These are phyloP conservation scores for Aspergillus intermedius DNA, from an alignment of 2,329 filamentous ascomycete species.

Conservation along the genomic window DNA sequence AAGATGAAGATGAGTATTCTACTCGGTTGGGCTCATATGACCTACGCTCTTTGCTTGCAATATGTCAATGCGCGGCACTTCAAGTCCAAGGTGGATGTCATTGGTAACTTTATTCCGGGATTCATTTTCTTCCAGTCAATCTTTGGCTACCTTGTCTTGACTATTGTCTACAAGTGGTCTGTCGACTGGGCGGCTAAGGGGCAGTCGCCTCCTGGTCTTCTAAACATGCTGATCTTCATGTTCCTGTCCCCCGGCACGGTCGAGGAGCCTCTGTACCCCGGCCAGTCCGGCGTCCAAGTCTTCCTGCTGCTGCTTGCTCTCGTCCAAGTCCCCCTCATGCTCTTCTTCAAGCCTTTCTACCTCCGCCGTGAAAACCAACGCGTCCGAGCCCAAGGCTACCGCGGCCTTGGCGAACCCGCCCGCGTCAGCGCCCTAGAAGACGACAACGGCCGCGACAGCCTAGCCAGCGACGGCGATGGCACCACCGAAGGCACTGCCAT, in stretches of 20 bases:
- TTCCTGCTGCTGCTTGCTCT: slow-evolving; percentile 75
- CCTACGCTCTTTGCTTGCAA: slow-evolving; percentile 88
- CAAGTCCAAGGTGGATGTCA: slow-evolving; percentile 90
- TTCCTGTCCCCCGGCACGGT: slow-evolving; percentile 79
- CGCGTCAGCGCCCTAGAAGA: slow-evolving; percentile 85
- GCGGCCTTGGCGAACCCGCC: slow-evolving; percentile 82
- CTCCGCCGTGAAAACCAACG: slow-evolving; percentile 90
- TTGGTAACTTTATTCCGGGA: slow-evolving; percentile 92
- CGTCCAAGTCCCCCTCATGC: slow-evolving; percentile 77
- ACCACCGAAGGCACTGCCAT: slow-evolving; percentile 77
- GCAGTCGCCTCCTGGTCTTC: slow-evolving; percentile 69
- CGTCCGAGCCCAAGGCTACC: slow-evolving; percentile 80
- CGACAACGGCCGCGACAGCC: slow-evolving; percentile 63
- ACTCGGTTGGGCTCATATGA: slow-evolving; percentile 97
- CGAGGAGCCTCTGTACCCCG: slow-evolving; percentile 64
- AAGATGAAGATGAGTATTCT: slow-evolving; percentile 99
- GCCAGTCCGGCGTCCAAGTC: slow-evolving; percentile 70
- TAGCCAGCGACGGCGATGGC: slow-evolving; percentile 68
- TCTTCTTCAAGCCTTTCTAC: slow-evolving; percentile 94
- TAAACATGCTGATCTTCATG: slow-evolving; percentile 99
- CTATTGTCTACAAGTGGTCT: slow-evolving; percentile 95
- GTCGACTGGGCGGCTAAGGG: slow-evolving; percentile 72
- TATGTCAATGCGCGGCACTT: slow-evolving; percentile 93
- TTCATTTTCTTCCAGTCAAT: slow-evolving; percentile 99
- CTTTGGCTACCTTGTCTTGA: slow-evolving; percentile 90